Conservation (phyloP, 352 stramenopile genomes). For the Achlya hypogyna region DNA sequence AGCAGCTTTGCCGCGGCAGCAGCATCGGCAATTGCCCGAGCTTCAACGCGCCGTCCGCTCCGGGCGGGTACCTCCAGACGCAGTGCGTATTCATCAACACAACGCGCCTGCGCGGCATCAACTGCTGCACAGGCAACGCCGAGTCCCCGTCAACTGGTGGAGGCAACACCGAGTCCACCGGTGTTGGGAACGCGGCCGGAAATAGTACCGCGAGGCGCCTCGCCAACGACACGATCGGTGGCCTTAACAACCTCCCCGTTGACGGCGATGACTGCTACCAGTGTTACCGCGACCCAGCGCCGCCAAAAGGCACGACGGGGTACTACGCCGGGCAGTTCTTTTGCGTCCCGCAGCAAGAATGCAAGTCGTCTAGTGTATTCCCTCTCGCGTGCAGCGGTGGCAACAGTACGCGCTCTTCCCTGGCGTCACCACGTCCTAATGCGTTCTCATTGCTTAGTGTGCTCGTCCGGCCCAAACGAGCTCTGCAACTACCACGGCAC, state of each 20-base stretch:
- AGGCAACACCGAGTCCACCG: neutral
- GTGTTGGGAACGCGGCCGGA: neutral
- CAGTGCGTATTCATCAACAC: slow-evolving; percentile 20
- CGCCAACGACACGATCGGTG: neutral
- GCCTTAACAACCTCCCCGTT: neutral
- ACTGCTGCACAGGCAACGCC: slow-evolving; percentile 9
- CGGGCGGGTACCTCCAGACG: slow-evolving; percentile 9
- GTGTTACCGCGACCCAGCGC: slow-evolving; percentile 4
- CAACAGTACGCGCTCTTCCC: slow-evolving; percentile 3
- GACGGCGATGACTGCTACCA: slow-evolving; percentile 18
- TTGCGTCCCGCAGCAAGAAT: slow-evolving; percentile 12
- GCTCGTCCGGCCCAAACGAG: neutral
- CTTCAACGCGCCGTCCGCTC: slow-evolving; percentile 15
- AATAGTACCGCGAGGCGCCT: neutral
- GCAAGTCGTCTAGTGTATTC: neutral
- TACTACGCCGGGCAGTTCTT: slow-evolving; percentile 16
- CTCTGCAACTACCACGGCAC: slow-evolving; percentile 19
- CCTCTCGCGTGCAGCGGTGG: neutral
- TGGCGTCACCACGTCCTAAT: neutral
- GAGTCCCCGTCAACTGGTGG: neutral
- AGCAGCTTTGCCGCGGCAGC: slow-evolving; percentile 13
- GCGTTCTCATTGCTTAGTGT: no score
- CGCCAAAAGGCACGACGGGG: neutral
- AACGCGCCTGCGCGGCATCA: slow-evolving; percentile 13
- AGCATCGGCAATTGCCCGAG: slow-evolving; percentile 15